Conservation (phyloP, 106 monocot species). For the Posidonia australis region DNA sequence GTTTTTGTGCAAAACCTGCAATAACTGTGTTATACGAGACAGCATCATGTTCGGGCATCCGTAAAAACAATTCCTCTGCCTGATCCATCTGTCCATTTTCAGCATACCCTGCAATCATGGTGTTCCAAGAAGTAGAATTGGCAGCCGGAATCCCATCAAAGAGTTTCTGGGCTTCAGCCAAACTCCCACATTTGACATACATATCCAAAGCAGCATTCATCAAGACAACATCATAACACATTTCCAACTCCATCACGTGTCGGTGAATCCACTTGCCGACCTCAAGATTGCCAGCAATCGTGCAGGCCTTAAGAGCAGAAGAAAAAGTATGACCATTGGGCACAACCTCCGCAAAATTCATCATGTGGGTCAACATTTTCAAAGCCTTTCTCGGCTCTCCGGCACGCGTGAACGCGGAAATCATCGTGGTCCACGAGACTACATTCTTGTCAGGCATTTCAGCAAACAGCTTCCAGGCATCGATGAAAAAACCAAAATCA, state of each 20-base stretch:
- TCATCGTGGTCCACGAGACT: conserved; percentile 63
- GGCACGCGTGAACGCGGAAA: conserved; percentile 25
- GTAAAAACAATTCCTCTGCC: conserved; percentile 45
- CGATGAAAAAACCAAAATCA: conserved; percentile 12
- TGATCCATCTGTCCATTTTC: conserved; percentile 27
- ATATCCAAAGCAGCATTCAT: conserved; percentile 63
- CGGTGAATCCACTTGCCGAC: conserved; percentile 49
- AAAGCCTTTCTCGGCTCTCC: conserved; percentile 48
- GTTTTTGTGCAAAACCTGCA: conserved; percentile 42
- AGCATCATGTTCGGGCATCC: conserved; percentile 33
- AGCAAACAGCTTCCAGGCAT: conserved; percentile 43
- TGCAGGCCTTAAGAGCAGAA: conserved; percentile 57
- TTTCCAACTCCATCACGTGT: conserved; percentile 2
- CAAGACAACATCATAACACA: conserved; percentile 39
- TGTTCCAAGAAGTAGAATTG: conserved; percentile 57
- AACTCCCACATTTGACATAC: conserved; percentile 55
- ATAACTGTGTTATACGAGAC: conserved; percentile 68
- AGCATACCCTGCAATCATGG: conserved; percentile 49
- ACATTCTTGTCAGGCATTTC: conserved; percentile 65
- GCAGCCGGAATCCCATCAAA: conserved; percentile 29
- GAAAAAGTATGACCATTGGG: conserved; percentile 53
- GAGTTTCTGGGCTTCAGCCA: conserved; percentile 42
- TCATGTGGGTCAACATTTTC: conserved; percentile 33
- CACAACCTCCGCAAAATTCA: conserved; percentile 20
- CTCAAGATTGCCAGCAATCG: conserved; percentile 28